Conservation (phyloP, 2,329 filamentous ascomycete genomes). For the Aspergillus sp. region DNA sequence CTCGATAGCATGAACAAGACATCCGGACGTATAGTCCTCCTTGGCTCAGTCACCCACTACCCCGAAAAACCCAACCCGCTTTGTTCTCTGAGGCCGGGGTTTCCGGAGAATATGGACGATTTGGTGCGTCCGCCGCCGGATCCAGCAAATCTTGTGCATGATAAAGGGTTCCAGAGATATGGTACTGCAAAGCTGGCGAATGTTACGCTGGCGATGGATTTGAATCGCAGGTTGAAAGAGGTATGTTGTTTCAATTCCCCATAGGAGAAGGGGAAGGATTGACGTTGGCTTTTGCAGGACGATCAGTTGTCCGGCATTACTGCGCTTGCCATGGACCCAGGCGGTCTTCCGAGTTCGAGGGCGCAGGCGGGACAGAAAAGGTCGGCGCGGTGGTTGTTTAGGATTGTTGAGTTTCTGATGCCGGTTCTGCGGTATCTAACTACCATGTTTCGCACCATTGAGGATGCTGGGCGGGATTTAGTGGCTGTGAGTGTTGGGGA, state of each 20-base stretch:
- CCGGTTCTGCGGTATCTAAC: slow-evolving; percentile 21
- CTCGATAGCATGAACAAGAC: slow-evolving; percentile 27
- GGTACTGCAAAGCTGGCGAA: slow-evolving; percentile 46
- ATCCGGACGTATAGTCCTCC: slow-evolving; percentile 31
- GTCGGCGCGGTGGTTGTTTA: slow-evolving; percentile 12
- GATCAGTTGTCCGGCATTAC: slow-evolving; percentile 29
- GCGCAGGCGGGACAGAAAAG: slow-evolving; percentile 20
- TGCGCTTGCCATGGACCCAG: slow-evolving; percentile 38
- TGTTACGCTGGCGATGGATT: slow-evolving; percentile 44
- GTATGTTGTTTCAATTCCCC: slow-evolving; percentile 15
- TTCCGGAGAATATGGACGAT: slow-evolving; percentile 41
- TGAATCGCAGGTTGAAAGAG: slow-evolving; percentile 38
- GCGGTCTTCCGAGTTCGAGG: slow-evolving; percentile 24
- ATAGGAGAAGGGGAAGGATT: background rate
- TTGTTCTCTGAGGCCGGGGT: slow-evolving; percentile 37
- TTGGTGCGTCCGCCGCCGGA: slow-evolving; percentile 40
- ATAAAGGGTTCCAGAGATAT: slow-evolving; percentile 48
- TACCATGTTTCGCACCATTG: slow-evolving; percentile 16
- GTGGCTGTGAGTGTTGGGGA: slow-evolving; percentile 18
- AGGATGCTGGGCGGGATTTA: slow-evolving; percentile 23
- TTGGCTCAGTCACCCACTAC: slow-evolving; percentile 40
- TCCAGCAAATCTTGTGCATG: slow-evolving; percentile 33
- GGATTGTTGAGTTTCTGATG: slow-evolving; percentile 17
- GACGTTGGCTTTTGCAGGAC: slow-evolving; percentile 19
- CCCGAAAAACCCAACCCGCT: slow-evolving; percentile 41